Conservation (phyloP, 108 stramenopile genomes). For the Nitzschia putrida region DNA sequence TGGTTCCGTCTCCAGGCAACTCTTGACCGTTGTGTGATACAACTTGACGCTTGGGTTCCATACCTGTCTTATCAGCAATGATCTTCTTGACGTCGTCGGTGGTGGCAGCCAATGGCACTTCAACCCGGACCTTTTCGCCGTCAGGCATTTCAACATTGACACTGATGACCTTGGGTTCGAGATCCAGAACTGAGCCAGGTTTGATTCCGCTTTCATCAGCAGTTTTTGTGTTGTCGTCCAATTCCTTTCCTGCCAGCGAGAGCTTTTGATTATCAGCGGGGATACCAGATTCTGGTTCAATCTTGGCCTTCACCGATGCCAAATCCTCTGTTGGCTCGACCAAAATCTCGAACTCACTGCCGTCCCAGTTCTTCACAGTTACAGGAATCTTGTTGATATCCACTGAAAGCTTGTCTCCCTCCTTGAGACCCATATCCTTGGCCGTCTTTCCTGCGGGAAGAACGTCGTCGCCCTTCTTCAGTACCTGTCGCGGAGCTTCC, state of each 20-base stretch:
- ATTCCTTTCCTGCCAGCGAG: constrained; percentile 1
- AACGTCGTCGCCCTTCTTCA: constrained; percentile 20
- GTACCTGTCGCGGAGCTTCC: constrained; percentile 17
- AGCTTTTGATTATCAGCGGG: constrained; percentile 19
- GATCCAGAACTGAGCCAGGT: constrained; percentile 19
- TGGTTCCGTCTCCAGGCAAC: constrained; percentile 7
- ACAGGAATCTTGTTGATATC: constrained; percentile 30
- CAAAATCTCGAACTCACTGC: constrained; percentile 11
- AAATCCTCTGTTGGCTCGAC: constrained; percentile 12
- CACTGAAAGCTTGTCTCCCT: constrained; percentile 10
- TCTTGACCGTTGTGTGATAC: constrained; percentile 16
- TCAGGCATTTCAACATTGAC: constrained; percentile 18
- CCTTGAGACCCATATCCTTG: constrained; percentile 27
- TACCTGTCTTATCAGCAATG: constrained; percentile 22
- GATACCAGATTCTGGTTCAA: constrained; percentile 29
- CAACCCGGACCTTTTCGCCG: no score
- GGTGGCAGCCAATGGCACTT: constrained; percentile 13
- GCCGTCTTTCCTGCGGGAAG: constrained; percentile 8
- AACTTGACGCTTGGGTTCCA: constrained; percentile 15
- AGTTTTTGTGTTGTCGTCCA: constrained; percentile 4
- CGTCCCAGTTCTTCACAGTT: constrained; percentile 27
- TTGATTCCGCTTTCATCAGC: constrained; percentile 10
- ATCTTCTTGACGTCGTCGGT: constrained; percentile 5
- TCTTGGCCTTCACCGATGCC: constrained; percentile 15
- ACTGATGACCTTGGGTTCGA: constrained; percentile 19